These are phyloP conservation scores for Iris pallida DNA, from an alignment of 116 monocot species.

Conservation along the genomic window DNA sequence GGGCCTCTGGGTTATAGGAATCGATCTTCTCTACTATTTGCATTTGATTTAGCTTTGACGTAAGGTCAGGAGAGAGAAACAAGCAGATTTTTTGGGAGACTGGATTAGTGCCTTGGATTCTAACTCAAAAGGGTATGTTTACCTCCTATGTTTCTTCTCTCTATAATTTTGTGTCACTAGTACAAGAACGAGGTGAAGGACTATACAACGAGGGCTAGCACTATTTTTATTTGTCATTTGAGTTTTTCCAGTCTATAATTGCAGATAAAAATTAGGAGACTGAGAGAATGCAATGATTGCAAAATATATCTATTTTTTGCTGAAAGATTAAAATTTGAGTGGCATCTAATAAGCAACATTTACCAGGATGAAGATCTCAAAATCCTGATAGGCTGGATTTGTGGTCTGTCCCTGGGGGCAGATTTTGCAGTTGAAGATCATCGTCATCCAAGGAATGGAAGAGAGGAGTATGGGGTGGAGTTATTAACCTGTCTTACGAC, in stretches of 20 bases:
- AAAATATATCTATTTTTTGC: constrained; percentile 2
- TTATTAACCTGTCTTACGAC: constrained; percentile 66
- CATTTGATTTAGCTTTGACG: no score
- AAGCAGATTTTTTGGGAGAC: no score
- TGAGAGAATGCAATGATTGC: not conserved
- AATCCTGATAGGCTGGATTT: constrained; percentile 57
- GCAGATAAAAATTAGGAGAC: constrained; percentile 6
- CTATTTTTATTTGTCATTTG: constrained; percentile 53
- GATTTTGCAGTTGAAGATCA: constrained; percentile 35
- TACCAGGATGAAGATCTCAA: constrained; percentile 49
- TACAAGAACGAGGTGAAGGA: constrained; percentile 63
- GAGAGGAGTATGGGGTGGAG: constrained; percentile 95
- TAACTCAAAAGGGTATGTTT: no score
- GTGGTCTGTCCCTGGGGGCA: constrained; percentile 47
- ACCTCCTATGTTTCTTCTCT: no score
- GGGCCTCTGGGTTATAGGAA: no score
- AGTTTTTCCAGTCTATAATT: constrained; percentile 45
- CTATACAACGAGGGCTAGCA: constrained; percentile 64
- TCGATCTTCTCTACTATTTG: no score
- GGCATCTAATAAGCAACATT: constrained; percentile 5
- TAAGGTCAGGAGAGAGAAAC: no score
- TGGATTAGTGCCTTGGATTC: no score
- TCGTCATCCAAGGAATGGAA: constrained; percentile 89
- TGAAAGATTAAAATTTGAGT: not conserved
- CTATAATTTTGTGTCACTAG: constrained; percentile 30